Evolutionary conservation across 768 basidiomycete species (phyloP).

Genomic region (Pulveroboletus sp.): DNA sequence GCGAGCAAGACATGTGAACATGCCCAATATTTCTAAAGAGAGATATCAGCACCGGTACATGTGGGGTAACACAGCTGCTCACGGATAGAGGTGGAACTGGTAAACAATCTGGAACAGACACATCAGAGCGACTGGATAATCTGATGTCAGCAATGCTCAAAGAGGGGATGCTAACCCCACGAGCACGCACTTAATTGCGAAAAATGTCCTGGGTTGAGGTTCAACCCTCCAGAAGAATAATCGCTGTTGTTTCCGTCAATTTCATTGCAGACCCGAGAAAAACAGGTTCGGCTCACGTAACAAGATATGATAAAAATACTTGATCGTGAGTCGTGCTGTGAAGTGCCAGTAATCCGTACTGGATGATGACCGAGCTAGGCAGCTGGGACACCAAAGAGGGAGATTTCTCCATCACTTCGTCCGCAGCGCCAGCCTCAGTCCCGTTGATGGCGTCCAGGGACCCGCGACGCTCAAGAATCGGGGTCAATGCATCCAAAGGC

Average conservation of each 20-base stretch:
- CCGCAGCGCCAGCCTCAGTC: constrained; percentile 29
- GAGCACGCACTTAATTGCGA: constrained; percentile 77
- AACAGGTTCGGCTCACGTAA: constrained; percentile 33
- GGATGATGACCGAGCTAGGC: constrained; percentile 80
- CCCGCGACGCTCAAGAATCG: constrained; percentile 49
- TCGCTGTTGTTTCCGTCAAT: constrained; percentile 43
- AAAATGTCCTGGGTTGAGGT: constrained; percentile 87
- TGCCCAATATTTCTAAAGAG: constrained; percentile 60
- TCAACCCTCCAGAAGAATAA: constrained; percentile 83
- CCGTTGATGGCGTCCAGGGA: constrained; percentile 23
- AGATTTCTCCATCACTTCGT: constrained; percentile 48
- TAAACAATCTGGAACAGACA: constrained; percentile 91
- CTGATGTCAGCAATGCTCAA: constrained; percentile 1
- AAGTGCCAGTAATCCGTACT: constrained; percentile 85
- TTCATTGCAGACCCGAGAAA: neutral
- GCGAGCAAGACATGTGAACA: constrained; percentile 11
- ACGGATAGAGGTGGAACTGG: constrained; percentile 90
- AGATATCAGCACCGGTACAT: neutral
- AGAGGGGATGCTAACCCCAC: neutral
- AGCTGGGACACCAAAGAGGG: constrained; percentile 70
- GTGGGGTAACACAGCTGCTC: constrained; percentile 28
- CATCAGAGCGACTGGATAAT: constrained; percentile 76
- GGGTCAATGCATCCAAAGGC: constrained; percentile 38
- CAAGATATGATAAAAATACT: constrained; percentile 86
- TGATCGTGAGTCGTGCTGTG: constrained; percentile 91